Conservation (phyloP, 108 stramenopile species). For the Thalassiosira profunda region DNA sequence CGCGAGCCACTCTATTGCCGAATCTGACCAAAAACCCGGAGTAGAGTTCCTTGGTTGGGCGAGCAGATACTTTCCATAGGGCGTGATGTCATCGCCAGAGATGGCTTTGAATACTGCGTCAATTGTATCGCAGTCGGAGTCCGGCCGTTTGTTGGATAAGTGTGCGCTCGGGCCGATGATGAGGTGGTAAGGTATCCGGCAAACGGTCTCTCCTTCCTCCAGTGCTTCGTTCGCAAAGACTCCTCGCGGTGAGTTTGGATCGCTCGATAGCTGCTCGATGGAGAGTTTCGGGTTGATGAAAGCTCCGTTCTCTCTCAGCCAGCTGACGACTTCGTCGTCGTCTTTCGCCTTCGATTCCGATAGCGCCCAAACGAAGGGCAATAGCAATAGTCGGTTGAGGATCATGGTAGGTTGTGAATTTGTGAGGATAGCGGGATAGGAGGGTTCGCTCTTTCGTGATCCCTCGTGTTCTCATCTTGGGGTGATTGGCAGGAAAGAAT, state of each 20-base stretch:
- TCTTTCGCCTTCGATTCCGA: too few relatives aligned
- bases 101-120: constrained; percentile 38
- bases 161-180: constrained; percentile 23
- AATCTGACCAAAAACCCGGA: constrained; percentile 56
- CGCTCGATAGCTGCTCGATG: constrained; percentile 15
- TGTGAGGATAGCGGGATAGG: too few relatives aligned
- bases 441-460: too few relatives aligned
- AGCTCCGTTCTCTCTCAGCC: constrained; percentile 32
- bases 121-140: constrained; percentile 42
- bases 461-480: too few relatives aligned
- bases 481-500: too few relatives aligned
- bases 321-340: too few relatives aligned
- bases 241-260: constrained; percentile 46
- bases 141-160: background rate
- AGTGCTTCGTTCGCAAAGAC: constrained; percentile 50
- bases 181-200: constrained; percentile 43
- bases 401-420: too few relatives aligned
- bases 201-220: constrained; percentile 43
- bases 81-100: constrained; percentile 44
- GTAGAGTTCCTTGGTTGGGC: constrained; percentile 7
- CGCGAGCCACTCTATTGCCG: constrained; percentile 42
- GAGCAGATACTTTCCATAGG: constrained; percentile 61
- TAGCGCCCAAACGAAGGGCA: too few relatives aligned
- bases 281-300: constrained; percentile 33
- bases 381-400: too few relatives aligned